Percentiles rank a stretch among this genome's conserved stretches.
Conservation (phyloP, 208 protist genomes). For the Strigomonas galati region DNA sequence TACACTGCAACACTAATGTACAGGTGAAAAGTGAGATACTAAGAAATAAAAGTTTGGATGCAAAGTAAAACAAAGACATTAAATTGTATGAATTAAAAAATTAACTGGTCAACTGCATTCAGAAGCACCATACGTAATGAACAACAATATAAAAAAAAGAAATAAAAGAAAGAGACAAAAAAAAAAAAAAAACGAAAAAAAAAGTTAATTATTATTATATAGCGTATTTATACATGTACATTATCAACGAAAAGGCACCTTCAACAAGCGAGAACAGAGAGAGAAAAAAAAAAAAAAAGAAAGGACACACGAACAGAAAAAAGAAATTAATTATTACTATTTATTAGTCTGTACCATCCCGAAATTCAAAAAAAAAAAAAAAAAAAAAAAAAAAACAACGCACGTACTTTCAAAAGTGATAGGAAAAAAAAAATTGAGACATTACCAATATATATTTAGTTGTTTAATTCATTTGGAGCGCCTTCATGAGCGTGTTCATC, state of each 20-base stretch:
- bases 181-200: conserved; percentile 20
- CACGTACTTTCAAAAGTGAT: neutral
- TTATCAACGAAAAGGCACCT: neutral
- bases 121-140: neutral
- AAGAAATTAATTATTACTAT: neutral
- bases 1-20: neutral
- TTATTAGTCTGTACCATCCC: neutral
- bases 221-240: neutral
- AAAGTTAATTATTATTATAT: neutral
- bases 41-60: neutral
- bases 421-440: neutral
- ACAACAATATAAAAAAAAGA: neutral
- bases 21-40: neutral
- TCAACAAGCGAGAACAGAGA: neutral
- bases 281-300: conserved; percentile 14
- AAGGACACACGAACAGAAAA: conserved; percentile 4
- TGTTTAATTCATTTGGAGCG: conserved; percentile 62
- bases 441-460: neutral
- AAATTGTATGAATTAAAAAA: neutral
- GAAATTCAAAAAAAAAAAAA: conserved; percentile 1
- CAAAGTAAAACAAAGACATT: neutral
- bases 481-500: conserved; percentile 57
- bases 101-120: neutral
- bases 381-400: conserved; percentile 21
- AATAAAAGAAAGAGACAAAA: neutral